These are phyloP conservation scores for Aureobasidium sp. DNA, from an alignment of 2,329 filamentous ascomycete species.

Conservation along the genomic window DNA sequence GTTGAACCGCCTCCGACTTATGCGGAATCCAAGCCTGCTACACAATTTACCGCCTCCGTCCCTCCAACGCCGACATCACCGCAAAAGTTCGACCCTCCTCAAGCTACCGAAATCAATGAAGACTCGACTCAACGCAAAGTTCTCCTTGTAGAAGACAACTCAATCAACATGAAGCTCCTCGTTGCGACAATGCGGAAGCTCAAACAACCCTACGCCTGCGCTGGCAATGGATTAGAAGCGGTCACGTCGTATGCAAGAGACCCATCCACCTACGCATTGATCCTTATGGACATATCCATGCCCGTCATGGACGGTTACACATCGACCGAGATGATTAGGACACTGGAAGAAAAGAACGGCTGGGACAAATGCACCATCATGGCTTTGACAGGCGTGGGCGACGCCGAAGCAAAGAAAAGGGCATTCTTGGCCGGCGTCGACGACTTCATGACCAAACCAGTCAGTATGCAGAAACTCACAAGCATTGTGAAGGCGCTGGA, in stretches of 20 bases:
- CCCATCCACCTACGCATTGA: slow-evolving; percentile 34
- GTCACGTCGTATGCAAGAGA: slow-evolving; percentile 35
- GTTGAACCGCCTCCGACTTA: neutral
- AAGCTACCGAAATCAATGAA: neutral
- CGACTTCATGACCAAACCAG: slow-evolving; percentile 30
- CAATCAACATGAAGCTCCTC: slow-evolving; percentile 28
- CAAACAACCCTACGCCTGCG: slow-evolving; percentile 22
- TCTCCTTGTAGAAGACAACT: slow-evolving; percentile 30
- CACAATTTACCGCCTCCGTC: neutral
- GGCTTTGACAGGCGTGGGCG: slow-evolving; percentile 30
- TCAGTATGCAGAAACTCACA: slow-evolving; percentile 25
- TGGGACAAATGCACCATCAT: slow-evolving; percentile 21
- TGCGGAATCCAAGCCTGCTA: neutral
- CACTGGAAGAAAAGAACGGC: slow-evolving; percentile 22
- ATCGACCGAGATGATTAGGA: slow-evolving; percentile 26
- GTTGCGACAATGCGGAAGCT: slow-evolving; percentile 23
- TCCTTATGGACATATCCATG: slow-evolving; percentile 43
- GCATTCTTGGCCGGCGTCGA: slow-evolving; percentile 28
- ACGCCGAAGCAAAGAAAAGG: slow-evolving; percentile 22
- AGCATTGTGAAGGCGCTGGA: slow-evolving; percentile 13
- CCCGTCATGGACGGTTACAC: slow-evolving; percentile 31
- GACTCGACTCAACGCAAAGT: slow-evolving; percentile 14
- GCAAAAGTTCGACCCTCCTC: neutral
- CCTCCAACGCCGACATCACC: neutral
- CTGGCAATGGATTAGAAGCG: slow-evolving; percentile 43